Evolutionary conservation across 257 asterid species (phyloP).

Genomic region (Forsythia suspensa): DNA sequence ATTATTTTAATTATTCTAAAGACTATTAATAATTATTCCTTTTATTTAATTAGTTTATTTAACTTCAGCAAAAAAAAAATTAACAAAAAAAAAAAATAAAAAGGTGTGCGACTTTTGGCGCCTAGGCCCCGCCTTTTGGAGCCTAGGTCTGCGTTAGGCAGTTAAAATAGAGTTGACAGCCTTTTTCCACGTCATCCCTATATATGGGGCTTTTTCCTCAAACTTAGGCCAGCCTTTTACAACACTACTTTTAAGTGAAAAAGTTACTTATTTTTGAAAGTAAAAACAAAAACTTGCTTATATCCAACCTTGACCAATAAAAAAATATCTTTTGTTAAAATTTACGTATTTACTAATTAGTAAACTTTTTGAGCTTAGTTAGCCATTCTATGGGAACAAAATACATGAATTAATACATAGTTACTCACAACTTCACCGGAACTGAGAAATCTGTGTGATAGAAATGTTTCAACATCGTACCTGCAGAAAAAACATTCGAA

Average conservation of each 20-base stretch:
- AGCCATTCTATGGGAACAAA: slow-evolving; percentile 3
- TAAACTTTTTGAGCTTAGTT: background rate
- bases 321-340: background rate
- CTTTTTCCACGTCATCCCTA: no score
- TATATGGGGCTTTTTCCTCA: no score
- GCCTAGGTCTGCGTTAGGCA: no score
- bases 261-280: background rate
- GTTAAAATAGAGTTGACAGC: no score
- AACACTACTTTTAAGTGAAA: background rate
- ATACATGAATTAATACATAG: background rate
- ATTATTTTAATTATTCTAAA: no score
- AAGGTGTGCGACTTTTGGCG: no score
- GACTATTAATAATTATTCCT: no score
- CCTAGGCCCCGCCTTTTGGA: no score
- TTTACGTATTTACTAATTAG: background rate
- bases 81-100: no score
- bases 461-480: slow-evolving; percentile 82
- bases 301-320: background rate
- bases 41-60: no score
- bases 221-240: no score
- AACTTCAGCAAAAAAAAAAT: no score
- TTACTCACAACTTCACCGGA: slow-evolving; percentile 84
- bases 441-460: slow-evolving; percentile 59
- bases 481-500: slow-evolving; percentile 34
- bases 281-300: background rate